Evolutionary conservation across 371 early-diverging fungal genomes (phyloP).

Genomic region (Vairimorpha apis): DNA sequence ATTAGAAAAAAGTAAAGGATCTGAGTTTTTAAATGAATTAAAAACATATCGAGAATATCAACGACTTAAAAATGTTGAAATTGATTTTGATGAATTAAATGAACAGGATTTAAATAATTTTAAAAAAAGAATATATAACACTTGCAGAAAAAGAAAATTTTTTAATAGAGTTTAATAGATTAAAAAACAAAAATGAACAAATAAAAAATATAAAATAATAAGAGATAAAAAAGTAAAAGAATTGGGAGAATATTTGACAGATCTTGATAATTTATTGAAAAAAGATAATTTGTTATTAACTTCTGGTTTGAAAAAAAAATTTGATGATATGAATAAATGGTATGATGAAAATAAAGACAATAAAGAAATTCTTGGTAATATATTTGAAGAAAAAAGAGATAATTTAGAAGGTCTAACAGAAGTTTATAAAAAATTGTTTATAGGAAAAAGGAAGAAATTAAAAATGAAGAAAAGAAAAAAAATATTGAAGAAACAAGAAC

Average conservation of each 20-base stretch:
- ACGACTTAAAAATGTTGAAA: background rate
- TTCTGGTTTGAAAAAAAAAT: background rate
- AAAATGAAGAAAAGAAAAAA: background rate
- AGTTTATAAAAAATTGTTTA: background rate
- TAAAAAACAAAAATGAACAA: background rate
- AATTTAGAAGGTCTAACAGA: background rate
- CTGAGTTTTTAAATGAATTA: no score
- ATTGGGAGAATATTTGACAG: background rate
- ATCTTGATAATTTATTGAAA: background rate
- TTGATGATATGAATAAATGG: background rate
- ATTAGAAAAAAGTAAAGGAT: background rate
- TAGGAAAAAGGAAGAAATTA: background rate
- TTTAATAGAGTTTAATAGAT: background rate
- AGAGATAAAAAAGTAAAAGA: background rate
- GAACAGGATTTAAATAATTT: background rate
- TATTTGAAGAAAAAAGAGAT: background rate
- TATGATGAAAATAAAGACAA: constrained; percentile 1
- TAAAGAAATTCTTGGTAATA: background rate
- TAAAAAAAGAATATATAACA: background rate
- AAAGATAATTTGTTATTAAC: background rate
- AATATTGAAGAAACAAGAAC: background rate
- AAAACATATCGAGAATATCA: background rate
- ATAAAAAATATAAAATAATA: background rate
- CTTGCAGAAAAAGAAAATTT: background rate
- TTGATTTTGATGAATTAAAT: background rate